These are phyloP conservation scores for Tolypocladium album DNA, from an alignment of 2,329 filamentous ascomycete genomes.

Conservation along the genomic window DNA sequence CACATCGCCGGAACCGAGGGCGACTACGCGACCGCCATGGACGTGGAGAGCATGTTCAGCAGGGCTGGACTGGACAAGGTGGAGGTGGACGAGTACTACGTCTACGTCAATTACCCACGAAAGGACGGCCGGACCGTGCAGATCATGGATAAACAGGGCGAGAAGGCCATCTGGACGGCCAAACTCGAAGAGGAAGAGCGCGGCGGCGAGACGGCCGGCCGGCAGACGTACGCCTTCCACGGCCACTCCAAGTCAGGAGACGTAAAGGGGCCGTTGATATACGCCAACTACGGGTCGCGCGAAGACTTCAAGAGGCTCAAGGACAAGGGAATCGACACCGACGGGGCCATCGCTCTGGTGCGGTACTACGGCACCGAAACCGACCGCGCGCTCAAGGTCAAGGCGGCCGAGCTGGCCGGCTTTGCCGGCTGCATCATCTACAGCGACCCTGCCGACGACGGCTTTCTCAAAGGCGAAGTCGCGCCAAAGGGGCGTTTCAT, in stretches of 20 bases:
- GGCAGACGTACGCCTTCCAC: slow-evolving; percentile 74
- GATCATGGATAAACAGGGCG: slow-evolving; percentile 58
- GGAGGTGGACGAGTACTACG: slow-evolving; percentile 66
- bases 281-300: slow-evolving; percentile 81
- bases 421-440: slow-evolving; percentile 86
- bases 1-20: slow-evolving; percentile 94
- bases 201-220: slow-evolving; percentile 49
- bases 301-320: slow-evolving; percentile 69
- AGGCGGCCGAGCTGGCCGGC: slow-evolving; percentile 77
- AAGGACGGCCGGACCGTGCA: slow-evolving; percentile 68
- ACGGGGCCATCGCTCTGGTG: slow-evolving; percentile 76
- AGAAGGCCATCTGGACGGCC: slow-evolving; percentile 62
- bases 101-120: slow-evolving; percentile 87
- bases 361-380: slow-evolving; percentile 65
- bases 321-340: slow-evolving; percentile 60
- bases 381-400: slow-evolving; percentile 73
- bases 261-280: slow-evolving; percentile 76
- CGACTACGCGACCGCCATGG: slow-evolving; percentile 75
- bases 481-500: slow-evolving; percentile 72
- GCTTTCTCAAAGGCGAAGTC: slow-evolving; percentile 60
- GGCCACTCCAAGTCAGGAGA: slow-evolving; percentile 81
- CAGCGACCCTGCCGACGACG: slow-evolving; percentile 79
- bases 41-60: slow-evolving; percentile 68
- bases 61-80: slow-evolving; percentile 66
- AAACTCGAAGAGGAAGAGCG: slow-evolving; percentile 68